Evolutionary conservation across 139 green algal species (phyloP), one percentile per base, ranked within the genome.

Genomic region (Dunaliella primolecta): DNA sequence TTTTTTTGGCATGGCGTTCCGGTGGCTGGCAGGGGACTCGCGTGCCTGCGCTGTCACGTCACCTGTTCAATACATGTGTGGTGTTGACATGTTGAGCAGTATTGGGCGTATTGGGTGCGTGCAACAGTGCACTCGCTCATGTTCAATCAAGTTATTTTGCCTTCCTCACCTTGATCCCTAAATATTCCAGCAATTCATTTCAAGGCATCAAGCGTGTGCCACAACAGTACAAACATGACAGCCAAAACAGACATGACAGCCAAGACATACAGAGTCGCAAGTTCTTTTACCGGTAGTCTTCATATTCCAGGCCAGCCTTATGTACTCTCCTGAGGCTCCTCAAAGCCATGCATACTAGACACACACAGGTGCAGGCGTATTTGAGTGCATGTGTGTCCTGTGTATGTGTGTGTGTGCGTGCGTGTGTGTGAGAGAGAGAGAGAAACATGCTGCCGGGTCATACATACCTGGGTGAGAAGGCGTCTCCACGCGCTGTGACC

Each of bases 401-500:
- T 20, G 56, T 23, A 72, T 23, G 23, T 20, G 56, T 23, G 20
- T 23, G 23, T 20, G 56, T 23, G 20, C 20, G 23, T 20, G 56
- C 56, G 56, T 23, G 20, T 20, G 56, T 20, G 20, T 29, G 56
- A n/a, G 56, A 23, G 20, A n/a, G 56, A 20, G 20, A 23, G 20
- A 23, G 20, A 72, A 20, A n/a, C 20, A 20, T 72, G 56, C 56
- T 72, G 56, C 56, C 23, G 56, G 20, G 56, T 23, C 23, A 34
- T 37, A 72, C 75, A 30, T 56, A 90, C 93, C 94, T 36, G 94
- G 94, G 76, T 96, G 92, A 1, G 92, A 96, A 20, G 95, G 95
- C 2, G 95, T 98, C 1, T 97, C 95, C 3, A 94, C 64, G 3
- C 93, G 90, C 89, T 92, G 89, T 0, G 90, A 91, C 0, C 95